These are phyloP conservation scores for Rhodosporidiobolus sp. DNA, from an alignment of 768 basidiomycete species.

Conservation along the genomic window DNA sequence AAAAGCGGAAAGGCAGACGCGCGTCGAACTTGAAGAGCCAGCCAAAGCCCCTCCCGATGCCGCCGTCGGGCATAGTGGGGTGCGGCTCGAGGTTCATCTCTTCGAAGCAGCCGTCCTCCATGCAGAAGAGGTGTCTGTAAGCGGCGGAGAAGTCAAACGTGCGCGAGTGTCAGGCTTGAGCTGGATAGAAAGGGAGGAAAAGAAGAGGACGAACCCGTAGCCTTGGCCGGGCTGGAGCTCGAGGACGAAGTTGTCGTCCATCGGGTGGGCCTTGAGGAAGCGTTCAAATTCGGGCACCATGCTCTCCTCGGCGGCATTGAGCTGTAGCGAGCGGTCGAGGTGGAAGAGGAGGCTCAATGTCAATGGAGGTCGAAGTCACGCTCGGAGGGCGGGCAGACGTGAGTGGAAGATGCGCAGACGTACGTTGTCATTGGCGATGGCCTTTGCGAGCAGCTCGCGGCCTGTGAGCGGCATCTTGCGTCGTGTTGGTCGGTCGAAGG, in stretches of 20 bases:
- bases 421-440: not conserved
- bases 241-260: constrained; percentile 8
- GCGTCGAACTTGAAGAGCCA: constrained; percentile 8
- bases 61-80: not conserved
- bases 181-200: not conserved
- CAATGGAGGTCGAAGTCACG: not conserved
- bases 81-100: constrained; percentile 5
- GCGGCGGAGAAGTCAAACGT: not conserved
- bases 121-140: constrained; percentile 5
- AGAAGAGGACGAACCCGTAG: not conserved
- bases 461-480: not conserved
- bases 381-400: not conserved
- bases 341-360: not conserved
- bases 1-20: not conserved
- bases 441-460: not conserved
- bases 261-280: not conserved
- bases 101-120: constrained; percentile 12
- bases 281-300: not conserved
- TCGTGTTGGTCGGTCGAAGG: too few species aligned
- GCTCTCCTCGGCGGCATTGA: not conserved
- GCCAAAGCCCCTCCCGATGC: constrained; percentile 7
- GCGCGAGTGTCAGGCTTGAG: not conserved
- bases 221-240: not conserved
- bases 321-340: not conserved
- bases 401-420: not conserved